Evolutionary conservation across 1,139 yeast genomes (phyloP).

Genomic region (Pichia sp.): DNA sequence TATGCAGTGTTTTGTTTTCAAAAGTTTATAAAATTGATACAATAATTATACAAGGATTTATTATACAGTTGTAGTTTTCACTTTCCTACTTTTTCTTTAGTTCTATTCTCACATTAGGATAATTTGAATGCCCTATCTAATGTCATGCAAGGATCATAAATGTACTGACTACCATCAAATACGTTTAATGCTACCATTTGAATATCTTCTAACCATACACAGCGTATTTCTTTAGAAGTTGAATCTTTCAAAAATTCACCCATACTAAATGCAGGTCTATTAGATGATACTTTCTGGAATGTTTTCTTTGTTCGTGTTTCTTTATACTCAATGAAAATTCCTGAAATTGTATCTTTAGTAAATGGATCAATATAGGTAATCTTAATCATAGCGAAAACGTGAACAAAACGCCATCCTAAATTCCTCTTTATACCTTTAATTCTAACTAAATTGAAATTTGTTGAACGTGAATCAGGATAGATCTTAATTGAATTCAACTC

Average conservation of each 20-base stretch:
- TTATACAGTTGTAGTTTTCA: too few species aligned
- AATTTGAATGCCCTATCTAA: slow-evolving; percentile 5
- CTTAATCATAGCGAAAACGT: slow-evolving; percentile 3
- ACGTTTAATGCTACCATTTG: slow-evolving; percentile 8
- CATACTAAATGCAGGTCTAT: slow-evolving; percentile 9
- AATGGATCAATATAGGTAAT: slow-evolving; percentile 1
- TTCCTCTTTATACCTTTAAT: slow-evolving; percentile 5
- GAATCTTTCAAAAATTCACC: slow-evolving; percentile 6
- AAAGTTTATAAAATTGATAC: too few species aligned
- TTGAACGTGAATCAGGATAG: slow-evolving; percentile 2
- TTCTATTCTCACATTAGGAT: neutral
- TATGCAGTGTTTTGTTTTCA: too few species aligned
- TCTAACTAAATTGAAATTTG: slow-evolving; percentile 7
- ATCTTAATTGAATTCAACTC: slow-evolving; percentile 1
- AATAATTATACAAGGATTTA: too few species aligned
- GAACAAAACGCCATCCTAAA: slow-evolving; percentile 9
- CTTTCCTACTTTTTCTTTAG: too few species aligned
- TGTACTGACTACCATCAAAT: slow-evolving; percentile 1
- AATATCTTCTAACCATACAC: slow-evolving; percentile 12
- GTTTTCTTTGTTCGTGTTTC: slow-evolving; percentile 5
- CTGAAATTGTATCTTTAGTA: slow-evolving; percentile 3
- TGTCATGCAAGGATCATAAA: slow-evolving; percentile 7
- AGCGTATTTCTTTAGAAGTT: slow-evolving; percentile 2
- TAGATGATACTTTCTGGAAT: slow-evolving; percentile 2
- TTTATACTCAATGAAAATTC: slow-evolving; percentile 10